Evolutionary conservation across 805 yeast species (phyloP), one percentile per base, ranked within the genome.

Genomic region (Metschnikowia baotianmanensis): DNA sequence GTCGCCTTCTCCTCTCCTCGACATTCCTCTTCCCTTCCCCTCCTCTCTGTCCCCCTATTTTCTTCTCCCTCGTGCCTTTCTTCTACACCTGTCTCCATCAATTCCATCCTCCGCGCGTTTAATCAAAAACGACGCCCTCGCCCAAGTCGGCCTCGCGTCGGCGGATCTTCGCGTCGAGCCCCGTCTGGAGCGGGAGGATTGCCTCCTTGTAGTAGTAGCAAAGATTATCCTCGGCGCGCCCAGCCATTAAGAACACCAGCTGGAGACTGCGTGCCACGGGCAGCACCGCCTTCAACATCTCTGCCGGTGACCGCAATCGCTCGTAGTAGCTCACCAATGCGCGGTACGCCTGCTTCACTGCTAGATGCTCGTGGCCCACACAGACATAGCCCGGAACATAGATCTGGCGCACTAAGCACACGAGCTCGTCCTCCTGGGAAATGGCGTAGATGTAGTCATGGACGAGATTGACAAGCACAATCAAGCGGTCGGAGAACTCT

Each of bases 151-250:
- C 42, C 28, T 48, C 51, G 5, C 39, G 35, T 18, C 41, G 30
- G 13, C 37, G 17, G 27, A 48, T 48, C 27, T 31, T 34, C 15
- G 37, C 43, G 21, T 43, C 42, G 15, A 48, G 36, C 18, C 28
- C 26, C 20, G 23, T 29, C 24, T 48, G 50, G 21, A 48, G 41
- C 5, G 49, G 50, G 13, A 48, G 38, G 15, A 48, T 30, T 15
- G 35, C 38, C 23, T 38, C 33, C 30, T 17, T 38, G 31, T 48
- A 48, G 22, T 42, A 44, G 17, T 35, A 40, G 11, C 42, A 38
- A 20, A 48, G 35, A 10, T 40, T 27, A 29, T 28, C 38, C 31
- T 46, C 42, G 10, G 46, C 35, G n/a, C 40, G 39, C 17, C 38
- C 34, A 5, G 45, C 45, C 38, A 36, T 37, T 12, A 30, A 25